A percentile compares a stretch with the other conserved stretches of the same genome.
Evolutionary conservation across 805 yeast genomes (phyloP).

Genomic region (Teunomyces aglyptinius): DNA sequence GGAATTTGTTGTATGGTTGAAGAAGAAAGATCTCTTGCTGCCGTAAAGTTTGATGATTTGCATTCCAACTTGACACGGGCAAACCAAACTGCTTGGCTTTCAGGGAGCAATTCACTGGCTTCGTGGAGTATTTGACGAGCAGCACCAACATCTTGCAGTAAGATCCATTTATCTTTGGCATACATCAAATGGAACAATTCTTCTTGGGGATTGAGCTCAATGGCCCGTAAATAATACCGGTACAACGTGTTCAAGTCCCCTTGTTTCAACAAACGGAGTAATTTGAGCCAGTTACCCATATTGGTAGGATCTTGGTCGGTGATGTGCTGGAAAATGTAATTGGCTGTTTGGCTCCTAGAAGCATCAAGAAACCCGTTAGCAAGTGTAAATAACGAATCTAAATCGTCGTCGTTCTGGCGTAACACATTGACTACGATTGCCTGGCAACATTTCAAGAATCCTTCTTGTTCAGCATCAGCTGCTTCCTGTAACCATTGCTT

Average conservation of each 20-base stretch:
- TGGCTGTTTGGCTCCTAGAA: constrained; percentile 32
- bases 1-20: constrained; percentile 25
- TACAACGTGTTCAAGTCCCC: constrained; percentile 27
- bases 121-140: constrained; percentile 54
- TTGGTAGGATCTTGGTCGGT: constrained; percentile 48
- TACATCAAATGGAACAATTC: constrained; percentile 62
- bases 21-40: constrained; percentile 41
- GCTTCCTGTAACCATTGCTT: constrained; percentile 60
- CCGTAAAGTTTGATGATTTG: constrained; percentile 36
- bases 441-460: constrained; percentile 45
- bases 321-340: constrained; percentile 47
- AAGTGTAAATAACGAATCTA: constrained; percentile 19
- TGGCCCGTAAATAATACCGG: constrained; percentile 51
- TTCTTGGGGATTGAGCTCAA: constrained; percentile 45
- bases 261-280: constrained; percentile 32
- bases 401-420: constrained; percentile 19
- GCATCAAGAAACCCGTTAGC: constrained; percentile 20
- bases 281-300: constrained; percentile 48
- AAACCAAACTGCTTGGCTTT: constrained; percentile 59
- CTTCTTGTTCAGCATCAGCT: constrained; percentile 47
- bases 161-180: constrained; percentile 66
- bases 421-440: constrained; percentile 51
- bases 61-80: constrained; percentile 69
- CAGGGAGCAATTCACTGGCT: constrained; percentile 45
- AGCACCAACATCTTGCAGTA: constrained; percentile 43